Evolutionary conservation across 2,329 filamentous ascomycete species (phyloP), one percentile per base, ranked within the genome.

Genomic region (Scopulariopsis brevicaulis): DNA sequence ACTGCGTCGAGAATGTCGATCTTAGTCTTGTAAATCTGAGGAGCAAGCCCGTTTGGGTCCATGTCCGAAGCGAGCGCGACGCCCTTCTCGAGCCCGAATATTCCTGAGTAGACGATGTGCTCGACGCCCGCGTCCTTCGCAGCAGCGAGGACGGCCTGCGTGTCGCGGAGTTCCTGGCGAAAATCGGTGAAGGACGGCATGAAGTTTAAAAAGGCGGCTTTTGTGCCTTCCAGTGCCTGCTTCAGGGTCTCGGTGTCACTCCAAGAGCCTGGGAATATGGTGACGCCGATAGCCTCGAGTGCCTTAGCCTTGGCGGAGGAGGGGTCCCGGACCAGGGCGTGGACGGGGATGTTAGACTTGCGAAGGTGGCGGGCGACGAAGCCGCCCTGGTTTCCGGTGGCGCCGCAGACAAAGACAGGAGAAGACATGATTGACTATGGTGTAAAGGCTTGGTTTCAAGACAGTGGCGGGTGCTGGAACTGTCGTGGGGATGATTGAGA

Each of bases 311-410:
- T 67, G 6, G 69, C 58, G 25, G 76, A 78, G 3, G 67, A 59
- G 1, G 72, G 60, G 59, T 80, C 68, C 48, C 78, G 73, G 35
- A 77, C 79, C 50, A 81, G 61, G 46, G 71, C 76, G 52, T 77
- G 75, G 54, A 81, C 75, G 10, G 67, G 66, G 66, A 72, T 80
- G 35, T 62, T 66, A 1, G 73, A 66, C 12, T 70, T 63, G 32
- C 74, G 69, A 62, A 81, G 77, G 8, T 72, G 69, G 28, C 73
- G 74, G 40, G 74, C 74, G n/a, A 81, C 77, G 4, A 76, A 76
- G n/a, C 77, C 75, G 59, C 78, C 78, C 60, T 81, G 77, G 59
- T 73, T 75, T 46, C 74, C 77, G 10, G 77, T 79, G 25, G 74
- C 75, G 15, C 77, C 76, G 54, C 78, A 67, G 5, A 80, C 72